phyloP scores from a whole-genome alignment of 306 rosid genomes.

The Luffa acutangula region DNA sequence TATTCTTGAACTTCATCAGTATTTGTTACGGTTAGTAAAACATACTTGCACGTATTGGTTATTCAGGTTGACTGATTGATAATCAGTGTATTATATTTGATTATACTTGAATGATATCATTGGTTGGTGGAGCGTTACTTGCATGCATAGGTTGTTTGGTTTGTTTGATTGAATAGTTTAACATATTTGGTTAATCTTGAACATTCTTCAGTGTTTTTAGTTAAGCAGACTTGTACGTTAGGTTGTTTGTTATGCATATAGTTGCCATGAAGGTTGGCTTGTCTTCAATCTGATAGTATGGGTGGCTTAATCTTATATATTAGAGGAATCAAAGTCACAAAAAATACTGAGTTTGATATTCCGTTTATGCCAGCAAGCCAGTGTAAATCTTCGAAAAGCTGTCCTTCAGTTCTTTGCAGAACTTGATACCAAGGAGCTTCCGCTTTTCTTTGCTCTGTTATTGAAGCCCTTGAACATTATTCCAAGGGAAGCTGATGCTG shows the following conservation, averaged over 20 bases:
- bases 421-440: slow-evolving; percentile 70
- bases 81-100: neutral
- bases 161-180: neutral
- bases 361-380: slow-evolving; percentile 48
- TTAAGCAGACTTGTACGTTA: neutral
- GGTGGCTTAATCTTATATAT: neutral
- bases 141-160: neutral
- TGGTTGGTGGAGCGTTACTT: neutral
- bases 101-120: neutral
- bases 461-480: slow-evolving; percentile 71
- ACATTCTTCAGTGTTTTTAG: neutral
- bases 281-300: neutral
- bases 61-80: neutral
- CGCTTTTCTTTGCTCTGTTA: slow-evolving; percentile 72
- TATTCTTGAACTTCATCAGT: neutral
- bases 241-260: neutral
- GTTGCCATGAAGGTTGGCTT: neutral
- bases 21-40: neutral
- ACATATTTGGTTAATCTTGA: neutral
- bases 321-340: neutral
- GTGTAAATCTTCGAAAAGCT: slow-evolving; percentile 74
- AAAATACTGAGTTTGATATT: slow-evolving; percentile 3
- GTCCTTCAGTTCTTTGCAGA: slow-evolving; percentile 69
- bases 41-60: neutral
- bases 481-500: slow-evolving; percentile 39